These are phyloP conservation scores for Suillus discolor DNA, from an alignment of 768 basidiomycete species.

Conservation along the genomic window DNA sequence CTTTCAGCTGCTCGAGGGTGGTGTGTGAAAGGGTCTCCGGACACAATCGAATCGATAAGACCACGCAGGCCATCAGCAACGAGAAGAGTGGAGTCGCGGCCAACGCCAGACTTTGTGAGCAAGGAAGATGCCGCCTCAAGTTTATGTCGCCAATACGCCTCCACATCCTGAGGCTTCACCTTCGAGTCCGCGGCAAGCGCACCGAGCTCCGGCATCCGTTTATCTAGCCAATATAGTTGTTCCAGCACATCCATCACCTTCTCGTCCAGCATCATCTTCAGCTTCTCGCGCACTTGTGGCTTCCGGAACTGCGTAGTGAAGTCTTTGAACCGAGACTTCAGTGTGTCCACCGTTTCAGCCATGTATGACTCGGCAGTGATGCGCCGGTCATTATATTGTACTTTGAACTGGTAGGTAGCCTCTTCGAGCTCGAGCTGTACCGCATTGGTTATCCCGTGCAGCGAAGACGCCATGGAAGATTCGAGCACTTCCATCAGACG, in stretches of 20 bases:
- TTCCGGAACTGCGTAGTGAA: slow-evolving; percentile 85
- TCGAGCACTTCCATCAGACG: slow-evolving; percentile 97
- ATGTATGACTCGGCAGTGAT: slow-evolving; percentile 97
- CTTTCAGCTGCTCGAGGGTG: slow-evolving; percentile 90
- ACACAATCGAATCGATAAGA: slow-evolving; percentile 87
- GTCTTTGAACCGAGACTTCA: slow-evolving; percentile 89
- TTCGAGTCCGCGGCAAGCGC: slow-evolving; percentile 69
- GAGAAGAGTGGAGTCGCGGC: slow-evolving; percentile 89
- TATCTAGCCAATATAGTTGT: slow-evolving; percentile 96
- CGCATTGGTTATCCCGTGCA: slow-evolving; percentile 93
- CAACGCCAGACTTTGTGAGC: slow-evolving; percentile 94
- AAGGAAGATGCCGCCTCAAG: slow-evolving; percentile 92
- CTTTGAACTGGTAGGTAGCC: slow-evolving; percentile 98
- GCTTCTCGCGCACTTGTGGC: slow-evolving; percentile 64
- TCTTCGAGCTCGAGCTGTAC: slow-evolving; percentile 98
- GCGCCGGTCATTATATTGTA: slow-evolving; percentile 94
- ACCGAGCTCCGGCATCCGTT: slow-evolving; percentile 76
- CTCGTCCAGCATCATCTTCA: slow-evolving; percentile 93
- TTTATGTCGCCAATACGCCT: slow-evolving; percentile 95
- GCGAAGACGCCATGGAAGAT: slow-evolving; percentile 94
- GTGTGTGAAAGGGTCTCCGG: slow-evolving; percentile 87
- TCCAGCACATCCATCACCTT: slow-evolving; percentile 97
- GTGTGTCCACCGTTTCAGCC: slow-evolving; percentile 92
- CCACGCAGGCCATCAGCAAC: slow-evolving; percentile 92
- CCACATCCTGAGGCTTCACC: slow-evolving; percentile 73